These are phyloP conservation scores for Cercospora zeae-maydis DNA, from an alignment of 2,329 filamentous ascomycete species.

Conservation along the genomic window DNA sequence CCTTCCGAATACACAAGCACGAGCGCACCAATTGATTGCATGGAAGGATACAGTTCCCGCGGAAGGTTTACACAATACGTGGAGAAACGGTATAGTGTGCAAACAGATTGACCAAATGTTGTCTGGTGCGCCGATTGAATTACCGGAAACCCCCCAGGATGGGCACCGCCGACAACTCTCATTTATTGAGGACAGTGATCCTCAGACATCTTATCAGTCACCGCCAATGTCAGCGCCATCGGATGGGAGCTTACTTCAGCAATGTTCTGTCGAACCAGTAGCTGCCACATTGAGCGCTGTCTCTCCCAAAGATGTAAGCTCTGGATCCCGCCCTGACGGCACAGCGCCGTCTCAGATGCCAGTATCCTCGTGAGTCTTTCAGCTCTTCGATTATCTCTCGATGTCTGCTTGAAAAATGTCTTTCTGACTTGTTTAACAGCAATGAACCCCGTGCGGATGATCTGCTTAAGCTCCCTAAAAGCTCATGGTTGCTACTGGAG, in stretches of 20 bases:
- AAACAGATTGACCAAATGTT: slow-evolving; percentile 61
- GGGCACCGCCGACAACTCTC: background rate
- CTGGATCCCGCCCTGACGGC: background rate
- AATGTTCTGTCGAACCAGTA: background rate
- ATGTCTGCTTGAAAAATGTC: background rate
- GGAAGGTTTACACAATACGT: slow-evolving; percentile 58
- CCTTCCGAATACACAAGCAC: slow-evolving; percentile 46
- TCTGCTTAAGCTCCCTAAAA: slow-evolving; percentile 44
- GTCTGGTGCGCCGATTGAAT: slow-evolving; percentile 41
- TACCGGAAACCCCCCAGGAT: background rate
- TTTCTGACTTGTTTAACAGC: background rate
- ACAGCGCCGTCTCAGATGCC: background rate
- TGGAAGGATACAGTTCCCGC: slow-evolving; percentile 53
- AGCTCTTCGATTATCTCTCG: background rate
- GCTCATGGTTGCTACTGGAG: slow-evolving; percentile 62
- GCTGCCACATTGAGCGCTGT: background rate
- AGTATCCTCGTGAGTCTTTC: background rate
- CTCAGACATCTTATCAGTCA: slow-evolving; percentile 18
- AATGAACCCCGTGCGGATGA: background rate
- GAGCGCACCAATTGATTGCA: slow-evolving; percentile 47
- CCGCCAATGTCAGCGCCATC: slow-evolving; percentile 23
- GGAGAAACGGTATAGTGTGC: slow-evolving; percentile 60
- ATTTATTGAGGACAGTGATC: background rate
- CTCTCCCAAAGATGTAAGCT: background rate
- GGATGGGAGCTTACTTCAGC: slow-evolving; percentile 7